Conservation (phyloP, 148 eudicot species). For the Rhododendron ferrugineum region DNA sequence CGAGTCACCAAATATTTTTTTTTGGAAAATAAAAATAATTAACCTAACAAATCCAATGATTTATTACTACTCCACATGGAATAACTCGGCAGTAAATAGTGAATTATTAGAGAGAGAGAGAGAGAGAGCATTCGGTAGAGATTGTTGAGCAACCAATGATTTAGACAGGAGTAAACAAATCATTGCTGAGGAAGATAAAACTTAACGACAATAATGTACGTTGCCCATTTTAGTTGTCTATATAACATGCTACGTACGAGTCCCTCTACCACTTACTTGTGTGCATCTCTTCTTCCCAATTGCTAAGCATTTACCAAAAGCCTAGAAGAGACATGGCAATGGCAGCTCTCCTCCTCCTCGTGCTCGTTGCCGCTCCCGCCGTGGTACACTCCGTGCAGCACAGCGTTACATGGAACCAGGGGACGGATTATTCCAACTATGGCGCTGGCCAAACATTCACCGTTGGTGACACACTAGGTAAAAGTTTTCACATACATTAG, state of each 20-base stretch:
- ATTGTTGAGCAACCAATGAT: neutral
- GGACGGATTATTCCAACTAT: constrained; percentile 11
- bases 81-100: too few relatives aligned
- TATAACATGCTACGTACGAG: neutral
- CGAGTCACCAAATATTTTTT: too few relatives aligned
- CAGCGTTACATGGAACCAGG: constrained; percentile 5
- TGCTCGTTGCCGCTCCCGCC: constrained; percentile 16
- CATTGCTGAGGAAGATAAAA: neutral
- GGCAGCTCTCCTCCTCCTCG: constrained; percentile 6
- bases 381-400: constrained; percentile 4
- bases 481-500: neutral
- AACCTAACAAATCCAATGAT: too few relatives aligned
- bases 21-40: too few relatives aligned
- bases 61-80: too few relatives aligned
- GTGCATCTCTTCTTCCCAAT: neutral
- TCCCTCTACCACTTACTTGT: neutral
- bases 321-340: constrained; percentile 1
- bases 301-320: neutral
- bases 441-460: constrained; percentile 12
- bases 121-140: neutral
- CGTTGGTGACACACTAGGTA: constrained; percentile 22
- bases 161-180: neutral
- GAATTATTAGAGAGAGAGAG: neutral
- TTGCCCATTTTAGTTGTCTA: neutral
- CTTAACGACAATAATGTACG: neutral